Conservation (phyloP, 2,329 filamentous ascomycete species). For the Thermochaetoides dissita region DNA sequence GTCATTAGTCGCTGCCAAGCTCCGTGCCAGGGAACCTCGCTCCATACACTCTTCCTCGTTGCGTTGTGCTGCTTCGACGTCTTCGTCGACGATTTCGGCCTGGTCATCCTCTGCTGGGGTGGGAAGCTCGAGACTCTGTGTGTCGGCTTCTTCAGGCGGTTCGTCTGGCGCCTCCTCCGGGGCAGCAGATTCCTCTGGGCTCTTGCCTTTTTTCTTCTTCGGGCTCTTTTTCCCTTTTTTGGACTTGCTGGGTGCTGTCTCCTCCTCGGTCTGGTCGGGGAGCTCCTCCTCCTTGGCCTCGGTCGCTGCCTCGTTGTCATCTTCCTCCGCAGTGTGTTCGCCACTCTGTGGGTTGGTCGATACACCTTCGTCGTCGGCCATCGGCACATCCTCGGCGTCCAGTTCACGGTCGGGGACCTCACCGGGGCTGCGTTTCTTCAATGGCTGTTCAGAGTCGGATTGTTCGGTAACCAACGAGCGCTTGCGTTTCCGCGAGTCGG, state of each 20-base stretch:
- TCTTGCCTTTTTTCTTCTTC: constrained; percentile 27
- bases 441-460: constrained; percentile 32
- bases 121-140: constrained; percentile 23
- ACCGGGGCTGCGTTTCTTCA: constrained; percentile 41
- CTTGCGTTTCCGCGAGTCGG: constrained; percentile 36
- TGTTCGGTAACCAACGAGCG: constrained; percentile 31
- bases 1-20: constrained; percentile 12
- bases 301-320: constrained; percentile 29
- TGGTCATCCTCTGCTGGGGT: constrained; percentile 38
- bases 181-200: constrained; percentile 13
- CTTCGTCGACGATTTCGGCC: constrained; percentile 44
- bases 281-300: constrained; percentile 27
- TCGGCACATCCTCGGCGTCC: constrained; percentile 19
- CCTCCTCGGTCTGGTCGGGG: constrained; percentile 19
- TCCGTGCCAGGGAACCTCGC: neutral
- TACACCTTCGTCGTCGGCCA: constrained; percentile 24
- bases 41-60: constrained; percentile 52
- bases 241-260: constrained; percentile 21
- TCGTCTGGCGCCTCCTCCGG: constrained; percentile 16
- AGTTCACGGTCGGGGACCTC: constrained; percentile 24
- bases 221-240: constrained; percentile 30
- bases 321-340: constrained; percentile 32
- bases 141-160: constrained; percentile 20
- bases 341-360: constrained; percentile 25
- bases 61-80: constrained; percentile 41